Base-by-base conservation (phyloP, 2,329 filamentous ascomycete species). In the Neonectria ditissima region DNA sequence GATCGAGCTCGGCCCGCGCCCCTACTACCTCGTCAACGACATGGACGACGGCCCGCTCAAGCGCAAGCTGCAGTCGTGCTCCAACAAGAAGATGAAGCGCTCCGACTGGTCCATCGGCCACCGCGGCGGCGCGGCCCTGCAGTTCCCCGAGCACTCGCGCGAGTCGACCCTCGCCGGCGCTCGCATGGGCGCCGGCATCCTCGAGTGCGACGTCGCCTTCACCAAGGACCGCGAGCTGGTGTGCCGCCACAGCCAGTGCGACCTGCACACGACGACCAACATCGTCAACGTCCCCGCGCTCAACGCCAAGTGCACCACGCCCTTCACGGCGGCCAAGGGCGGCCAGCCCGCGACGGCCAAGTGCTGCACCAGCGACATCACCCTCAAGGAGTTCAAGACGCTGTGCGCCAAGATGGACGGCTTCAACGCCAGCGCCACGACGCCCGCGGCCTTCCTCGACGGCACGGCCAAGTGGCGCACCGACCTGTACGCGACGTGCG, bases 371-470 rank as follows among this genome's bases (percentile, higher is more conserved):
- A 88, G 84, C 69, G 91, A 92, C 73, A 86, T 92, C 72, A 92
- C 90, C 1, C 79, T 90, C 37, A 82, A 82, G 48, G 91, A 92
- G 77, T 92, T 87, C 82, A 87, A 88, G 77, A 81, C 83, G 5
- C 84, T 92, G 5, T 92, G 90, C 78, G 85, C 85, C 72, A 92
- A 91, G 79, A 91, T 91, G 88, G 90, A 92, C 72, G 86, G 86
- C 53, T 85, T 79, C 73, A 88, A 90, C 71, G 76, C 81, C 67
- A 83, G 80, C 48, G 89, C 88, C 34, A 84, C 84, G 20, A 91
- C 84, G 2, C 79, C 86, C 0, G 76, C 81, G 39, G 84, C 87
- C 68, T 91, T 84, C 78, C 84, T 88, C 62, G 78, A 81, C 70
- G 87, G 87, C 59, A 90, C 87, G 0, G 84, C 87, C 0, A 78